Evolutionary conservation across 192 early-diverging fungal genomes (phyloP).

Genomic region (Linnemannia zychae): DNA sequence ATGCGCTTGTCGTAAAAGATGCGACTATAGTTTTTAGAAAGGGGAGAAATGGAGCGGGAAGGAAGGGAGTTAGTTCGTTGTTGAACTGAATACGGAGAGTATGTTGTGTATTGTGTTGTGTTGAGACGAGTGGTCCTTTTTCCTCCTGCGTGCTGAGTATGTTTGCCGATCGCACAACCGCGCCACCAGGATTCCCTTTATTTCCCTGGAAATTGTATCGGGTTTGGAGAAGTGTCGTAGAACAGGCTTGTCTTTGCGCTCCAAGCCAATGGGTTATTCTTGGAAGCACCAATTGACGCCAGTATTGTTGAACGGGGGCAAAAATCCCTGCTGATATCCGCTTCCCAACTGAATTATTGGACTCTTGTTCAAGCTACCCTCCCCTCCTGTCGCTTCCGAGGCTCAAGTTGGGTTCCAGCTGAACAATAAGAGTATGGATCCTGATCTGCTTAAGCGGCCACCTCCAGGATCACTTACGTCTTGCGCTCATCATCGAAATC

Average conservation of each 20-base stretch:
- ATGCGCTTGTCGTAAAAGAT: conserved; percentile 99
- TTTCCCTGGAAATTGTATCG: background rate
- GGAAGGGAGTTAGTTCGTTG: background rate
- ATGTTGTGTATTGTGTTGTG: background rate
- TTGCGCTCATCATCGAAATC: conserved; percentile 98
- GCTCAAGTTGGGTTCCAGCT: background rate
- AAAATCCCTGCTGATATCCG: background rate
- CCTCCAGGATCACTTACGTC: conserved; percentile 84
- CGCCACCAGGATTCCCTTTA: background rate
- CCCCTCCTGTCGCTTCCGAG: background rate
- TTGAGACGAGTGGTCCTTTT: background rate
- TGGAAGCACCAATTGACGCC: background rate
- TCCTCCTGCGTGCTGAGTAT: background rate
- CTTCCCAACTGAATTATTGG: background rate
- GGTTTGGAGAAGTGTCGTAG: background rate
- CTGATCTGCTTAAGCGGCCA: conserved; percentile 98
- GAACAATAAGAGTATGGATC: conserved; percentile 55
- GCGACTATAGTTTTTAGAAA: conserved; percentile 66
- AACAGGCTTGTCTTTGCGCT: background rate
- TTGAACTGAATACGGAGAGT: background rate
- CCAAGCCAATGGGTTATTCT: background rate
- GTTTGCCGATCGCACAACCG: background rate
- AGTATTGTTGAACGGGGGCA: no score
- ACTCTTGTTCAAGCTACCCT: no score
- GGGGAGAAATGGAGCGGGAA: background rate